Base-by-base conservation (phyloP, 2,329 filamentous ascomycete genomes). In the Exophiala sp. region DNA sequence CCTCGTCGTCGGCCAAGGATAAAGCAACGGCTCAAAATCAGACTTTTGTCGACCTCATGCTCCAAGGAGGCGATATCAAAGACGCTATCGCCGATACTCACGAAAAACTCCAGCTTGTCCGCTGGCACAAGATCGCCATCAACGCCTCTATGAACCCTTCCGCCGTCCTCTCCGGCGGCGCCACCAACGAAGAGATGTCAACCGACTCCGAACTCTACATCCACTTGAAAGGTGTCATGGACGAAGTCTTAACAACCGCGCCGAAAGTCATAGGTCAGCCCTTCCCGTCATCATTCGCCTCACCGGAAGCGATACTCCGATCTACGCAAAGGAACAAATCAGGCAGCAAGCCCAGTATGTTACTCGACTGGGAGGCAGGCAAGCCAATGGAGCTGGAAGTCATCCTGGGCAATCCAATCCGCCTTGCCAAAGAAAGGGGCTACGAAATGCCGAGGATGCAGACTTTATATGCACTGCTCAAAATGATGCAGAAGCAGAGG, bases 51-150 rank as follows among this genome's bases (percentile, higher is more conserved):
- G 80, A 83, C 46, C 70, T 79, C n/a, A 54, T 71, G 8, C 50
- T 63, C 32, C 58, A 57, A 12, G 85, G 84, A 35, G 80, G 80
- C 14, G 41, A 24, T 1, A 81, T 89, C 59, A 78, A 78, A 54
- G 86, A 89, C 68, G 83, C 84, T 4, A 80, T 84, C 57, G 73
- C 79, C 6, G 83, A 86, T 62, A 77, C 81, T 43, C 84, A 88
- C 67, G 72, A 83, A 32, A 85, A 83, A 55, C 73, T 89, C 42
- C 87, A 89, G 69, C 79, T 83, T 39, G 80, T 89, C 14, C 77
- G 86, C 20, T 89, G 86, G 86, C 86, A 89, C 69, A 89, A 89
- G 69, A 81, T 89, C 58, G 85, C 84, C 63, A 88, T 89, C 74
- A 89, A 89, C 68, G 84, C 85, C 0, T 82, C 84, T 47, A 87